Percentiles rank a stretch among this genome's conserved stretches.
These are phyloP conservation scores for Sporothrix variecibatus DNA, from an alignment of 2,329 filamentous ascomycete genomes.

Conservation along the genomic window DNA sequence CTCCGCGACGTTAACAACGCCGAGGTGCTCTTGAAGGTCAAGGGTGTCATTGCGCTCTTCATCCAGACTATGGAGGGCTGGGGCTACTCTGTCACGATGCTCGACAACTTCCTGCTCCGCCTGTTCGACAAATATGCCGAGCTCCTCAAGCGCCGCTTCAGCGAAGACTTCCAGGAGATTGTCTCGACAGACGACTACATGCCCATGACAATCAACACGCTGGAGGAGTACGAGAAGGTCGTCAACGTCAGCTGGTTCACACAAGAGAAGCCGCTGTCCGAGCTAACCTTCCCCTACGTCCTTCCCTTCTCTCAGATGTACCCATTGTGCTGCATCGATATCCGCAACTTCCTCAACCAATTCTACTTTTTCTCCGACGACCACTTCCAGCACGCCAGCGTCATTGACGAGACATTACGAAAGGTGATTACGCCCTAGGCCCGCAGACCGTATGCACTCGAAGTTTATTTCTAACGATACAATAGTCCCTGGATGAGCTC, in stretches of 20 bases:
- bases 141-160: slow-evolving; percentile 85
- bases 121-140: slow-evolving; percentile 94
- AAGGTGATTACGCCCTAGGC: slow-evolving; percentile 55
- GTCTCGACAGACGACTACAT: slow-evolving; percentile 97
- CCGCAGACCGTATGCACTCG: not conserved
- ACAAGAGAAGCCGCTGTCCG: slow-evolving; percentile 73
- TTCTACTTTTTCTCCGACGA: slow-evolving; percentile 98
- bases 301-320: slow-evolving; percentile 99
- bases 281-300: slow-evolving; percentile 89
- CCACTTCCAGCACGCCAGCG: slow-evolving; percentile 84
- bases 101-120: slow-evolving; percentile 83
- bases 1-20: slow-evolving; percentile 81
- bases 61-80: slow-evolving; percentile 99
- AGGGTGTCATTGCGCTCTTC: slow-evolving; percentile 88
- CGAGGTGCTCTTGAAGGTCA: slow-evolving; percentile 89
- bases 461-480: not conserved
- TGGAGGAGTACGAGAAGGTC: slow-evolving; percentile 93
- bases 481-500: slow-evolving; percentile 79
- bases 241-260: slow-evolving; percentile 95
- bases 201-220: slow-evolving; percentile 94
- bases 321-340: slow-evolving; percentile 95
- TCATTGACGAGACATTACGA: slow-evolving; percentile 89
- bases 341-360: slow-evolving; percentile 94
- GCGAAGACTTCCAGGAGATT: slow-evolving; percentile 92
- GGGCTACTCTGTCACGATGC: slow-evolving; percentile 79